Evolutionary conservation across 345 rosid genomes (phyloP), one percentile per base, ranked within the genome.

Genomic region (Linum tenue): DNA sequence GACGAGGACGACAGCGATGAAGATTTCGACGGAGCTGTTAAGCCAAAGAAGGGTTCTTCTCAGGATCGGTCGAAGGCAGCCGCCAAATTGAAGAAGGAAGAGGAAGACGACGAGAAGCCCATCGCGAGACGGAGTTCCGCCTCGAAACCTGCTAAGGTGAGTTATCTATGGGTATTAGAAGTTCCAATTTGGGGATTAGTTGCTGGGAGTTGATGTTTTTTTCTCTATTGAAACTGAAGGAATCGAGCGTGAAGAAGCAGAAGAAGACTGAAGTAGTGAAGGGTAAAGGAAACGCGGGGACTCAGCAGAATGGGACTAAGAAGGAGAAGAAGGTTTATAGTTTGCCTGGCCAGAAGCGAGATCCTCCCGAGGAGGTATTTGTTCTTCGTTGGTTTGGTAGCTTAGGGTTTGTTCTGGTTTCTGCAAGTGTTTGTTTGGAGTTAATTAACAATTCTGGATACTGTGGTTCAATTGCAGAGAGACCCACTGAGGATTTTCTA

Each of bases 301-400:
- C 69, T 3, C 50, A 48, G 67, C 70, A 77, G 67, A 68, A 75
- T 68, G 81, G 72, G 48, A 81, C 77, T 76, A 88, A 79, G 82
- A 87, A 66, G 74, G 95, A 79, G 82, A 95, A 9, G 83, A 91
- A 89, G 76, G 87, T 89, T 2, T 95, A 78, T 70, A 84, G 80
- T 73, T 78, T 95, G 76, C 95, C 95, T 60, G 96, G 97, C 66
- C 99, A 89, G 81, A 95, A 87, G 83, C 82, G 90, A 31, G 90
- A 86, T 56, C 83, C 83, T 60, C 97, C 96, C 12, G 87, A 81
- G 62, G 91, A 87, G 86, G 99, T 89, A 73, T 3, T 55, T 57
- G 31, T 39, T 68, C 51, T 44, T 44, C 51, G 70, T 56, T 43
- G 44, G 12, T n/a, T 22, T 36, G 40, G 60, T 60, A 72, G 22